These are phyloP conservation scores for Pleodorina starrii DNA, from an alignment of 139 green algal species.

Conservation along the genomic window DNA sequence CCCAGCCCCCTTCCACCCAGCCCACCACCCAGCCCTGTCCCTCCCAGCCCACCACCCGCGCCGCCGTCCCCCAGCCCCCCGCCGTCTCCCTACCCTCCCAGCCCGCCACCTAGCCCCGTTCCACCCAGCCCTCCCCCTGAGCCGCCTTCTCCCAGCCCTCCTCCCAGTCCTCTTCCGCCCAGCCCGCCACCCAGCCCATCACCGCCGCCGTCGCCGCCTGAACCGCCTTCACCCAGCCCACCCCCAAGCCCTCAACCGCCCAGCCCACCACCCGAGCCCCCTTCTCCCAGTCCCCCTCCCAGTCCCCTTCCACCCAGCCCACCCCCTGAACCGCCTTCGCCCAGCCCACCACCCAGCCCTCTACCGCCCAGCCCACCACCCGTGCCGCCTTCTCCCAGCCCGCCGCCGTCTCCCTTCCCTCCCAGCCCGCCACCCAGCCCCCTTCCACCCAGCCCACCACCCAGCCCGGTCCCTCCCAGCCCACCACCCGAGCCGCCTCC, in stretches of 20 bases:
- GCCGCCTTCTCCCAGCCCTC: background rate
- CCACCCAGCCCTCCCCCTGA: background rate
- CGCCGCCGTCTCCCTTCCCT: too few species aligned
- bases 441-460: background rate
- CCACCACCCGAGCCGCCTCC: background rate
- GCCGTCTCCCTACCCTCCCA: too few species aligned
- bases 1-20: background rate
- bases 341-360: background rate
- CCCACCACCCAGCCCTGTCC: background rate
- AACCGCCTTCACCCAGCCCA: background rate
- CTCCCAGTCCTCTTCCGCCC: background rate
- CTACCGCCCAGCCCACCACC: background rate
- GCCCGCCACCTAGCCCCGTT: too few species aligned
- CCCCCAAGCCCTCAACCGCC: background rate
- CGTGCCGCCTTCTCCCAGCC: background rate
- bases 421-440: slow-evolving; percentile 3
- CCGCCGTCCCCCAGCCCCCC: background rate
- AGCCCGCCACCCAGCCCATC: background rate
- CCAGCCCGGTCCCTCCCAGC: background rate
- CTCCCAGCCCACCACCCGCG: too few species aligned
- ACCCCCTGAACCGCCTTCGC: too few species aligned
- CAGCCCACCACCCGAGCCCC: too few species aligned
- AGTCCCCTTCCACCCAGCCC: background rate
- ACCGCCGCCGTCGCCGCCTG: background rate
- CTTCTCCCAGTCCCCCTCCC: background rate